Evolutionary conservation across 2,329 filamentous ascomycete genomes (phyloP), one percentile per base, ranked within the genome.

Genomic region (Pyrenochaeta sp.): DNA sequence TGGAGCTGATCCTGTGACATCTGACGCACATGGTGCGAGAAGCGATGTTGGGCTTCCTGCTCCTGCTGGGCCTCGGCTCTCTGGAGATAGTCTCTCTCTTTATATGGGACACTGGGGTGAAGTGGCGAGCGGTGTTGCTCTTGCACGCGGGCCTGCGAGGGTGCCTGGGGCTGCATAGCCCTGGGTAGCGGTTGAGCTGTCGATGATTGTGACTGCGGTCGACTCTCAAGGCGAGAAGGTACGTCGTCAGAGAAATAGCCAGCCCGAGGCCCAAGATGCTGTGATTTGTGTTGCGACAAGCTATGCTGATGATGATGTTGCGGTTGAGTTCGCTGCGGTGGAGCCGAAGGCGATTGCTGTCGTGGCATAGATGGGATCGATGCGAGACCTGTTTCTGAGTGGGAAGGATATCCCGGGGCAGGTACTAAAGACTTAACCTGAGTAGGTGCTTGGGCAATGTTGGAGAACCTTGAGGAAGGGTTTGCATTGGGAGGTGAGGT

Each of bases 181-280:
- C 70, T 61, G 35, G 64, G 50, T 20, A 60, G 44, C 50, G 66
- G 64, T 48, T 64, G 50, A 35, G 48, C 54, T 3, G 57, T 55
- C 1, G 71, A 60, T 23, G 70, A 59, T 32, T 72, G 71, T 14
- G 70, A 69, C 11, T 67, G 45, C 30, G 64, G 66, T 32, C 73
- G 65, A 44, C 58, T 64, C 12, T 75, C 73, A 9, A 61, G 47
- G 30, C 72, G 70, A 7, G 63, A 32, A 7, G 64, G 58, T 18
- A 64, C n/a, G 15, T 73, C 69, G 45, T 75, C 70, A 12, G 72
- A 73, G 45, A 76, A 76, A 50, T 66, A 76, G 2, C 74, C 74
- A 36, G 68, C 64, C 44, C 63, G 68, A 54, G 74, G 74, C 12
- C 68, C 70, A 30, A 59, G 61, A 39, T 66, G 64, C 35, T 67